A percentile compares a stretch with the other conserved stretches of the same genome.
Evolutionary conservation across 768 basidiomycete species (phyloP).

Genomic region (Tremella yokohamensis): DNA sequence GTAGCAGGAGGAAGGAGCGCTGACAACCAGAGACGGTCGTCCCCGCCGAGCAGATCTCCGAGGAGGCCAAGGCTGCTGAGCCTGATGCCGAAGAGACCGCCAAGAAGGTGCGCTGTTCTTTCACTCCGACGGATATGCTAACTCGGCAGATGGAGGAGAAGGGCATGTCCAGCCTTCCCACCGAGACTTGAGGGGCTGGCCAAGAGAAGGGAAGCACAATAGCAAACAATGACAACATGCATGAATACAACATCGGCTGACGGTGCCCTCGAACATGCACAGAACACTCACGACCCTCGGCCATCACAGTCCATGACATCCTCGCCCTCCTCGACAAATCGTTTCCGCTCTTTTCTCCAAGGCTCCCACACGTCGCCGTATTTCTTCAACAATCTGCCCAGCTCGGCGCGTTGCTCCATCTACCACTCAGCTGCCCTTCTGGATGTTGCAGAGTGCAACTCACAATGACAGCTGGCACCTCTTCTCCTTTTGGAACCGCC

Average conservation of each 20-base stretch:
- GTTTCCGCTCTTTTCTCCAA: conserved; percentile 68
- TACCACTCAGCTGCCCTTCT: conserved; percentile 43
- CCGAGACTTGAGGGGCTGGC: conserved; percentile 22
- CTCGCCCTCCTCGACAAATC: conserved; percentile 43
- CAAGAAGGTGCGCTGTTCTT: conserved; percentile 25
- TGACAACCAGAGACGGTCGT: conserved; percentile 3
- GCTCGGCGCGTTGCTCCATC: conserved; percentile 80
- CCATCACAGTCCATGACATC: conserved; percentile 48
- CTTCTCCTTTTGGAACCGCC: conserved; percentile 60
- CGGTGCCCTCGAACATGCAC: not conserved
- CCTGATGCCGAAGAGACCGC: conserved; percentile 40
- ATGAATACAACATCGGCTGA: conserved; percentile 2
- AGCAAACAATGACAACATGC: not conserved
- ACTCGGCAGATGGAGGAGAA: conserved; percentile 36
- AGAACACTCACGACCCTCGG: conserved; percentile 21
- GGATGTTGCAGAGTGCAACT: conserved; percentile 10
- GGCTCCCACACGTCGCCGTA: conserved; percentile 84
- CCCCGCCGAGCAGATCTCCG: conserved; percentile 35
- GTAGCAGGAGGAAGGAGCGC: no score
- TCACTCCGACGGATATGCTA: not conserved
- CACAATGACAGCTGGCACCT: conserved; percentile 42
- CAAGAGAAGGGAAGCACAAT: not conserved
- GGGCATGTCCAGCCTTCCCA: conserved; percentile 38
- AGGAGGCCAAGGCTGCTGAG: conserved; percentile 35
- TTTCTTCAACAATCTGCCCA: conserved; percentile 69